These are phyloP conservation scores for Laburnicola sp. DNA, from an alignment of 2,329 filamentous ascomycete genomes.

Conservation along the genomic window DNA sequence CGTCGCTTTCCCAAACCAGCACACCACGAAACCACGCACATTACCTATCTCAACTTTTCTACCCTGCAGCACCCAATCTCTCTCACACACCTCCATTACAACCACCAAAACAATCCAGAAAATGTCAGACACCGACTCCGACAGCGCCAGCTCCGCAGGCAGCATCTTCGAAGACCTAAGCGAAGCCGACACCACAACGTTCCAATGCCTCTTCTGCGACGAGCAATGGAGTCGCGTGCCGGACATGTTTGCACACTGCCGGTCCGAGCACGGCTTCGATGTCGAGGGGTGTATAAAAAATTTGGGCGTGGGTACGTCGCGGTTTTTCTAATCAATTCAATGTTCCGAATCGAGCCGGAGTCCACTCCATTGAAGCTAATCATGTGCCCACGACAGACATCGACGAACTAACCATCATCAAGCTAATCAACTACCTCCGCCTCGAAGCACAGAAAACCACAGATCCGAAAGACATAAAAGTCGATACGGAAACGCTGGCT, in stretches of 20 bases:
- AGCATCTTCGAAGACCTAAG: constrained; percentile 41
- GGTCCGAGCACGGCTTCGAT: constrained; percentile 32
- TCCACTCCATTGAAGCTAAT: constrained; percentile 21
- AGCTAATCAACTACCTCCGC: constrained; percentile 54
- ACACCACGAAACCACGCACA: no score
- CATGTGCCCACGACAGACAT: constrained; percentile 26
- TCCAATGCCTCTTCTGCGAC: constrained; percentile 44
- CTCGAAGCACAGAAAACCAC: constrained; percentile 45
- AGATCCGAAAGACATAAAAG: constrained; percentile 50
- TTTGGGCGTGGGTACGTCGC: constrained; percentile 33
- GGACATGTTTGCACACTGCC: constrained; percentile 36
- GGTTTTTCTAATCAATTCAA: constrained; percentile 7
- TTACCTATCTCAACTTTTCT: constrained; percentile 1
- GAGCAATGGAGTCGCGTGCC: constrained; percentile 32
- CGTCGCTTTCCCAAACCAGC: no score
- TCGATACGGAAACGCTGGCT: constrained; percentile 66
- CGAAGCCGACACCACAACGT: constrained; percentile 40
- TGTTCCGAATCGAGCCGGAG: no score
- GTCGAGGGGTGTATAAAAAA: constrained; percentile 31
- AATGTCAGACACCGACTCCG: constrained; percentile 39
- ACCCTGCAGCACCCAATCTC: neutral
- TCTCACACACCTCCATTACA: neutral
- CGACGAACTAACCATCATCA: constrained; percentile 40
- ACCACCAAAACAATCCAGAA: neutral
- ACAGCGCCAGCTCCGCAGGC: constrained; percentile 38